Evolutionary conservation across 2,329 filamentous ascomycete genomes (phyloP), one percentile per base, ranked within the genome.

Genomic region (Leptographium radiaticola): DNA sequence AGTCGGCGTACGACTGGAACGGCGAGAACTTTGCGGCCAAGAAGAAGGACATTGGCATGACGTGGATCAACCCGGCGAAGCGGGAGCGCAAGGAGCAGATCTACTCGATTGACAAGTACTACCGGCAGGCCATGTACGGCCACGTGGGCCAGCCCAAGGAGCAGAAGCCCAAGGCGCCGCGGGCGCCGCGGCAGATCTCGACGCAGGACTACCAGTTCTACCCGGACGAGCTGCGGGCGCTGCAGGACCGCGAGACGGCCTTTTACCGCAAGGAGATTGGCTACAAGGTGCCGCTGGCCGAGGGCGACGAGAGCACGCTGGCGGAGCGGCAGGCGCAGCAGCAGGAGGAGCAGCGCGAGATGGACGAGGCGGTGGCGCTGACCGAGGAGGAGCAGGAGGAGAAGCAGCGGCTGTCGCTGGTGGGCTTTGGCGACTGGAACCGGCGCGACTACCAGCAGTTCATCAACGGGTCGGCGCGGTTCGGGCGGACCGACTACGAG

Each of bases 141-240:
- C 77, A 80, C 39, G 93, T 87, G 52, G 83, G 89, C 68, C 81
- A 84, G 39, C 79, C 83, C 47, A 84, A 83, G 30, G 83, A 88
- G 42, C 89, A 96, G 31, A 96, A 96, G 68, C 90, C 91, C 10
- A 95, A 95, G 70, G 88, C 93, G 20, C 94, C 93, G n/a, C 83
- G 90, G 54, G 89, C 93, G 11, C 93, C 93, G 0, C 95, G 94
- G 70, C 93, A 98, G 66, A 81, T 95, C 52, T 75, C 83, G 5
- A 86, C 95, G 43, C 90, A 97, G 63, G 93, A 98, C 68, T 97
- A 95, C 68, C 93, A 98, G 64, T 98, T 98, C 72, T 98, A 95
- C 68, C 90, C 91, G 0, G 75, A 83, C 0, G 79, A 84, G 46
- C 80, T 98, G 11, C 81, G 84, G 33, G 89, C 96, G 61, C 76